phyloP scores from a whole-genome alignment of 441 rosid species.

The Biscutella laevigata region DNA sequence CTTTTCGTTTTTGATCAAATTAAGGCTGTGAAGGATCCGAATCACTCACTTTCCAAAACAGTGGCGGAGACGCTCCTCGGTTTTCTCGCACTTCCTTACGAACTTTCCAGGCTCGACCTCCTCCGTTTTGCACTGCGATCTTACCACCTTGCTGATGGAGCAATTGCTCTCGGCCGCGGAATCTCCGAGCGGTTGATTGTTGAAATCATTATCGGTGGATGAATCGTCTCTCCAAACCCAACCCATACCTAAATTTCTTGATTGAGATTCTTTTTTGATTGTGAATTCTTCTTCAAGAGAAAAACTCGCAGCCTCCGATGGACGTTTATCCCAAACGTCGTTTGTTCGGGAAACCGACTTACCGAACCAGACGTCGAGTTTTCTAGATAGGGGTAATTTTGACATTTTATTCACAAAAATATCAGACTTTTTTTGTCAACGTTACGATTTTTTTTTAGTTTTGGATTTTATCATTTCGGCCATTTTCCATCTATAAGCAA shows the following conservation, averaged over 20 bases:
- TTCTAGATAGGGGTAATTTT: no score
- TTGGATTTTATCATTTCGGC: no score
- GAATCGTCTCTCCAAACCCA: constrained; percentile 76
- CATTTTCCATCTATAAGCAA: no score
- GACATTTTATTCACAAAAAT: no score
- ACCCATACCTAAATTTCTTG: constrained; percentile 39
- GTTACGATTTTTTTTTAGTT: no score
- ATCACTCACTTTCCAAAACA: constrained; percentile 59
- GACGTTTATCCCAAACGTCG: not conserved
- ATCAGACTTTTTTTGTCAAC: no score
- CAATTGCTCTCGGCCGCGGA: constrained; percentile 29
- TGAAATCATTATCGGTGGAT: constrained; percentile 6
- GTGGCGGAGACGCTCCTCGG: constrained; percentile 54
- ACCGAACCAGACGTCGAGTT: not conserved
- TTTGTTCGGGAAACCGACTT: constrained; percentile 14
- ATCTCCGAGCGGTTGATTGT: constrained; percentile 2
- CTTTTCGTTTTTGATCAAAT: not conserved
- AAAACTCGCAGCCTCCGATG: not conserved
- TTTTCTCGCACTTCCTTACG: constrained; percentile 71
- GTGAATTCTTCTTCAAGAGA: constrained; percentile 7
- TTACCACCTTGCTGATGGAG: constrained; percentile 50
- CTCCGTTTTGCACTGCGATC: constrained; percentile 64
- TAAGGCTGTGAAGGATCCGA: not conserved
- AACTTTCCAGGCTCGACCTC: constrained; percentile 82
- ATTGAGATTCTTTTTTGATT: constrained; percentile 8